Evolutionary conservation across 306 rosid species (phyloP).

Genomic region (Calophaca sinica): DNA sequence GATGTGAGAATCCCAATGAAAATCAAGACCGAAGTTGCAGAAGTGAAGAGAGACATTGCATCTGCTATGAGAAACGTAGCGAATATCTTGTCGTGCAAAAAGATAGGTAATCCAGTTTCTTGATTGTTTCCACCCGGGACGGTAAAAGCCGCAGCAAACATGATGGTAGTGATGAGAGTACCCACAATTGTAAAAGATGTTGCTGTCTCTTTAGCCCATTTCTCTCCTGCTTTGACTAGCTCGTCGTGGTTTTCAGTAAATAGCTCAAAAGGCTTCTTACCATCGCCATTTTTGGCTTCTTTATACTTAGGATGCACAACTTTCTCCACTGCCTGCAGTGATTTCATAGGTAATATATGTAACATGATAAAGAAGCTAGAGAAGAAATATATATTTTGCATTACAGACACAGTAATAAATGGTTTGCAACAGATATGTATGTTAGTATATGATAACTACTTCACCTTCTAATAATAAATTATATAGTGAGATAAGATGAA

Average conservation of each 20-base stretch:
- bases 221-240: conserved; percentile 16
- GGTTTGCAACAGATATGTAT: no score
- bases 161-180: conserved; percentile 31
- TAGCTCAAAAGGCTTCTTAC: conserved; percentile 12
- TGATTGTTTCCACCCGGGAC: conserved; percentile 37
- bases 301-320: conserved; percentile 12
- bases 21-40: conserved; percentile 8
- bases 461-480: not conserved
- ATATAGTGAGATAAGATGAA: not conserved
- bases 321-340: conserved; percentile 34
- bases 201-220: conserved; percentile 44
- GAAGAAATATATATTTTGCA: no score
- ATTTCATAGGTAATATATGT: no score
- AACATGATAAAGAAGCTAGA: no score
- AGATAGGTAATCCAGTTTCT: not conserved
- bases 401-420: no score
- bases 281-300: not conserved
- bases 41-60: not conserved
- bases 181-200: conserved; percentile 18
- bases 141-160: conserved; percentile 42
- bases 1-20: conserved; percentile 28
- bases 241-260: conserved; percentile 32
- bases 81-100: not conserved
- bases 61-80: conserved; percentile 13
- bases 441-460: no score